phyloP scores from a whole-genome alignment of 2,329 filamentous ascomycete species.

The Aspergillus sojae region DNA sequence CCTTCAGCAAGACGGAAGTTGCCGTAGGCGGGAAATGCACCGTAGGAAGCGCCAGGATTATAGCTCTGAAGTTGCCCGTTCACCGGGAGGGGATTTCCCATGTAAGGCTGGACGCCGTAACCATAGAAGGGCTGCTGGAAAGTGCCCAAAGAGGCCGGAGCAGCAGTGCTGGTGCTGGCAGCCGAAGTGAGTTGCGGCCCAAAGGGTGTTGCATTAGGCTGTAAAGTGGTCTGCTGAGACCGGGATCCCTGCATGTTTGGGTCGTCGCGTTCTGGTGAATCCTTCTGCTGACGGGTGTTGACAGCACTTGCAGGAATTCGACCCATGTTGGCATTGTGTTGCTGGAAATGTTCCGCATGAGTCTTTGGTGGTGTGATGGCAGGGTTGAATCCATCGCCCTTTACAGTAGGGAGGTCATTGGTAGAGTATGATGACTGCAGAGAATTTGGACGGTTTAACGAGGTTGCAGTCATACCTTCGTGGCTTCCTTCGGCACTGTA shows the following conservation, averaged over 20 bases:
- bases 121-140: constrained; percentile 49
- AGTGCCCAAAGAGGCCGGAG: constrained; percentile 38
- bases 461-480: constrained; percentile 28
- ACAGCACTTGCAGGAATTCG: constrained; percentile 71
- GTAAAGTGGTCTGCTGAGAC: constrained; percentile 71
- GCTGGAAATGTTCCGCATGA: constrained; percentile 62
- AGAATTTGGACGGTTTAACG: constrained; percentile 44
- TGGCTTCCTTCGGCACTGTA: constrained; percentile 34
- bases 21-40: constrained; percentile 52
- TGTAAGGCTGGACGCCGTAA: constrained; percentile 58
- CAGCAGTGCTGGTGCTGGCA: constrained; percentile 25
- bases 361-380: constrained; percentile 56
- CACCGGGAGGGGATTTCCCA: constrained; percentile 50
- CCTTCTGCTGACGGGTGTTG: constrained; percentile 61
- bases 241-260: constrained; percentile 53
- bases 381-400: constrained; percentile 61
- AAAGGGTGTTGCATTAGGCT: constrained; percentile 78
- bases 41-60: constrained; percentile 59
- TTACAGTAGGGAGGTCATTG: constrained; percentile 84
- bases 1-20: constrained; percentile 68
- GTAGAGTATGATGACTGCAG: constrained; percentile 87
- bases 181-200: constrained; percentile 61
- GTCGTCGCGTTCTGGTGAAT: constrained; percentile 50
- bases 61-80: constrained; percentile 48
- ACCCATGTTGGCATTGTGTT: constrained; percentile 81